Percentiles rank a stretch among this genome's conserved stretches.
Conservation (phyloP, 495 filamentous ascomycete species). For the Apodospora peruviana region DNA sequence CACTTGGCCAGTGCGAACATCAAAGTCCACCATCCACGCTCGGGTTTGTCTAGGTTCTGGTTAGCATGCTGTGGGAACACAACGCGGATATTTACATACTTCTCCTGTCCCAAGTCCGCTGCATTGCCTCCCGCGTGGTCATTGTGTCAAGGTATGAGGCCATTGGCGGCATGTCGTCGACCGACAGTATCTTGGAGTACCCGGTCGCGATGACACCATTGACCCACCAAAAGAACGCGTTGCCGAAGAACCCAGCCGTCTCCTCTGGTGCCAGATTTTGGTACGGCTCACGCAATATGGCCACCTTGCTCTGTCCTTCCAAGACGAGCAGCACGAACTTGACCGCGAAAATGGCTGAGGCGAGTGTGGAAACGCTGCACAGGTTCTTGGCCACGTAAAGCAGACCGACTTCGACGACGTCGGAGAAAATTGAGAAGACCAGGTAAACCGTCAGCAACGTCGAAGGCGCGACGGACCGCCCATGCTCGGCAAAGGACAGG, state of each 20-base stretch:
- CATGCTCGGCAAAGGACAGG: conserved; percentile 9
- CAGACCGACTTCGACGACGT: conserved; percentile 5
- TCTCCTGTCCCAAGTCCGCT: conserved; percentile 7
- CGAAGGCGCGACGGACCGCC: conserved; percentile 6
- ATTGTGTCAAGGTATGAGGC: conserved; percentile 1
- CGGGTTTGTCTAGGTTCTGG: conserved; percentile 4
- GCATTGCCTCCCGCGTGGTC: conserved; percentile 7
- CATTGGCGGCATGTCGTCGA: conserved; percentile 15
- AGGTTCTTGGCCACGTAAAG: conserved; percentile 7
- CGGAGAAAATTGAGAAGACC: neutral
- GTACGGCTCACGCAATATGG: conserved; percentile 37
- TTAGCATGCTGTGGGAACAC: neutral
- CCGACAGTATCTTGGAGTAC: conserved; percentile 12
- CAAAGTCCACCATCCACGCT: conserved; percentile 6
- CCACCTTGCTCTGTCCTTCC: conserved; percentile 44
- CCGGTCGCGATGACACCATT: conserved; percentile 18
- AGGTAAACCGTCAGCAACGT: conserved; percentile 7
- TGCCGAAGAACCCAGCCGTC: conserved; percentile 18
- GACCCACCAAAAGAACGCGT: conserved; percentile 30
- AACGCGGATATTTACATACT: too few species aligned
- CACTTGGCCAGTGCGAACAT: conserved; percentile 32
- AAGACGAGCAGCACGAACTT: conserved; percentile 33
- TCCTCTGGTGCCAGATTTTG: conserved; percentile 17
- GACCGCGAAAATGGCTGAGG: conserved; percentile 1
- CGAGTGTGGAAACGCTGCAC: conserved; percentile 1